Base-by-base conservation (phyloP, 192 early-diverging fungal species). In the Entomortierella beljakovae region DNA sequence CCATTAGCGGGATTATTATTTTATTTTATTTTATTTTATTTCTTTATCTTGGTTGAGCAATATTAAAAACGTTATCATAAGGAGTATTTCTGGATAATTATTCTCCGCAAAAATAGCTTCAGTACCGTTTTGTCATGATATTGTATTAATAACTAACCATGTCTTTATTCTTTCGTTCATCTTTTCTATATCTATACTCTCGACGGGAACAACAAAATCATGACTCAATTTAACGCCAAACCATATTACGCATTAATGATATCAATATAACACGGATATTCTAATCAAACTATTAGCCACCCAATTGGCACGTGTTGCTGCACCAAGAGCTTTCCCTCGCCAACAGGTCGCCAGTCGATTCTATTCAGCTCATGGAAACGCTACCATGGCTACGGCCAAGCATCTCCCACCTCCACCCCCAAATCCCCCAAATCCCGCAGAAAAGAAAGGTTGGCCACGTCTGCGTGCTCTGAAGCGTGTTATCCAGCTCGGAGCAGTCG, bases 361-460 rank as follows among this genome's bases (percentile, higher is more conserved):
- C 61, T 69, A 64, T 57, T 79, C 75, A 33, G 70, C 75, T 33
- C 63, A 59, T 25, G 13, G 65, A 31, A 60, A 66, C n/a, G 75
- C 75, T 6, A 64, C 67, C n/a, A 55, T 66, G 48, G 61, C 61
- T 49, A 60, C 60, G 16, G 74, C 61, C 42, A 68, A 68, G 56
- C 7, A 13, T 57, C 46, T 43, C 20, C 46, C 28, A 13, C 37
- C 55, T 0, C 42, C 35, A 16, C 31, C 62, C 6, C 40, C 57
- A 10, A 61, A 61, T 38, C 33, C 60, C 2, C 35, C 70, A 0
- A 52, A 61, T 22, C 73, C 73, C 26, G 57, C 50, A 22, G 60
- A 65, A 51, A 68, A 77, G 59, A 79, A 79, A 68, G 67, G 75
- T 25, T 79, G 75, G 75, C 70, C 75, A 22, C 75, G 75, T 38